Evolutionary conservation across 2,329 filamentous ascomycete species (phyloP), one percentile per base, ranked within the genome.

Genomic region (Colletotrichum sp.): DNA sequence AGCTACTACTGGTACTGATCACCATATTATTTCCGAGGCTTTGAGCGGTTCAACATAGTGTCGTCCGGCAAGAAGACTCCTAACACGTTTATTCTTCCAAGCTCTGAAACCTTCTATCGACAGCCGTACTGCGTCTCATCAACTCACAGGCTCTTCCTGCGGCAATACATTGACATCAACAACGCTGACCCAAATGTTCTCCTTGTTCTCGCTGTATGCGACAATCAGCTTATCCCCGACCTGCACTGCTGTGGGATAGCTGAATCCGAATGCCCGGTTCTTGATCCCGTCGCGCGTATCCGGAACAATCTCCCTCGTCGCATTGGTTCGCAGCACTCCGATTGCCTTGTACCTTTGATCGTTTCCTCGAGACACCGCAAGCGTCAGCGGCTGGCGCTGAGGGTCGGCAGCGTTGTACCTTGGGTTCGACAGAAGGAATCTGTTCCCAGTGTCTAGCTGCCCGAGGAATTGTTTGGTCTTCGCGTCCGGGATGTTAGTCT

Each of bases 171-270:
- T 55, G 15, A 79, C 55, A 22, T 79, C 72, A 2, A 81, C 71
- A 4, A 80, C 30, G 30, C 79, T 80, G 8, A 81, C 79, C 80
- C 80, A 81, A 12, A 81, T 79, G 32, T 81, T 81, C 49, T 81
- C 79, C 75, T 81, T 81, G 25, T 81, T 81, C 77, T 81, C 80
- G 34, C 79, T 80, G 55, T 81, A 81, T 13, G 79, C 75, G 1
- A 80, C 75, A 7, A 81, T 27, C 63, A 81, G 52, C 30, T 77
- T 79, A 22, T 78, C 75, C 5, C 75, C 77, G 12, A 80, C 78
- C 19, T 79, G 76, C 22, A 80, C 69, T 6, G 79, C 80, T 5
- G 79, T 77, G 5, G 80, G 80, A 36, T 80, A 81, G 49, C 77
- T 79, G 49, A 80, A 81, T 3, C 79, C 79, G 12, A 76, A 69